Conservation (phyloP, 139 green algal species). For the Edaphochlamys debaryana region DNA sequence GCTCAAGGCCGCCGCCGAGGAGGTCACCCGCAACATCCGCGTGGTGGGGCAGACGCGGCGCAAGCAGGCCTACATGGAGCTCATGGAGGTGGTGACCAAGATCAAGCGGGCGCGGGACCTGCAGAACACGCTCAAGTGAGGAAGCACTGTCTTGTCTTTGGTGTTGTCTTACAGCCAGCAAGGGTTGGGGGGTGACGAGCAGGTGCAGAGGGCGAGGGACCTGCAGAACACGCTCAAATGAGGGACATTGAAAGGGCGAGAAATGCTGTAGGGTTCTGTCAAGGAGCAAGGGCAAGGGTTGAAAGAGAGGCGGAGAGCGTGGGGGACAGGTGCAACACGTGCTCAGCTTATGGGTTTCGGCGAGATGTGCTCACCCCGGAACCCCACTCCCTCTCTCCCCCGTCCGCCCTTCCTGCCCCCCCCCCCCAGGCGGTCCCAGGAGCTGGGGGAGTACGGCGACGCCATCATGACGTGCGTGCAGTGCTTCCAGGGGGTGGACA, state of each 20-base stretch:
- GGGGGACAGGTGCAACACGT: constrained; percentile 47
- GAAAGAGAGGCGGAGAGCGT: constrained; percentile 45
- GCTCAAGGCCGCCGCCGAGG: constrained; percentile 55
- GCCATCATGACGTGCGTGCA: constrained; percentile 71
- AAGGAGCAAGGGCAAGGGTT: no score
- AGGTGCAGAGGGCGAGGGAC: constrained; percentile 48
- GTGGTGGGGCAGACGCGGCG: constrained; percentile 57
- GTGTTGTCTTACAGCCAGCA: no score
- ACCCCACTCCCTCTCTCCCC: no score
- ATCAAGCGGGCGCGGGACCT: constrained; percentile 52
- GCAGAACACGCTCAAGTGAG: constrained; percentile 65
- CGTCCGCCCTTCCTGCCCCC: background rate
- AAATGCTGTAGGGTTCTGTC: no score
- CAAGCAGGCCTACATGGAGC: constrained; percentile 62
- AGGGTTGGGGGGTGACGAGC: constrained; percentile 34
- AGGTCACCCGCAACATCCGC: constrained; percentile 57
- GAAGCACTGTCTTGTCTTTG: no score
- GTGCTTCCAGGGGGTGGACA: constrained; percentile 60
- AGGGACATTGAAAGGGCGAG: no score
- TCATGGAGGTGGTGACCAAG: constrained; percentile 53
- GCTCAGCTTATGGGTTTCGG: no score
- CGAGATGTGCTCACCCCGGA: no score
- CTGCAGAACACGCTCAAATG: constrained; percentile 66
- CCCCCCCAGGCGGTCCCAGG: constrained; percentile 54
- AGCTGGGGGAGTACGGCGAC: constrained; percentile 64